Conservation (phyloP, 1,284 basidiomycete species). For the Pterula multifida region DNA sequence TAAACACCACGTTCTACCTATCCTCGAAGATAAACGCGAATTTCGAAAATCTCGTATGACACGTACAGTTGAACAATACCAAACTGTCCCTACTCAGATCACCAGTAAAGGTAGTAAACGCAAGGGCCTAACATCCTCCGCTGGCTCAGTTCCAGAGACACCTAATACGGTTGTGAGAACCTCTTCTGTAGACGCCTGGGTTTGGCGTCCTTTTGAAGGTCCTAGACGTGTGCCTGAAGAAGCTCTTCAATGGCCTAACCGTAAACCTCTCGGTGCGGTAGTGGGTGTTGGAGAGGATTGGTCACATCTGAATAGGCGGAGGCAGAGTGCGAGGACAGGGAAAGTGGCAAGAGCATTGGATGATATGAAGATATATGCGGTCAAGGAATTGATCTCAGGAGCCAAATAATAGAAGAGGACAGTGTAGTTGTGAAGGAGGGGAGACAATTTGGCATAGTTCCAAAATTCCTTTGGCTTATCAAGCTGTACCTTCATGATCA, state of each 20-base stretch:
- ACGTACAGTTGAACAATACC: slow-evolving; percentile 19
- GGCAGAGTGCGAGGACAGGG: slow-evolving; percentile 27
- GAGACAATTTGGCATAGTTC: neutral
- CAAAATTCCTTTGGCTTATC: no score
- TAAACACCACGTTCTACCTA: slow-evolving; percentile 38
- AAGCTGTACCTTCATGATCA: no score
- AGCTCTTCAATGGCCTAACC: slow-evolving; percentile 10
- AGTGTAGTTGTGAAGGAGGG: neutral
- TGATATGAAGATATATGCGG: slow-evolving; percentile 13
- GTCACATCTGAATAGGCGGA: slow-evolving; percentile 42
- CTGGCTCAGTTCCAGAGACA: slow-evolving; percentile 13
- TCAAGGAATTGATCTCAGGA: neutral
- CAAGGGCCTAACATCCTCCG: slow-evolving; percentile 12
- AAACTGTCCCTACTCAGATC: slow-evolving; percentile 16
- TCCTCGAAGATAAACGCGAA: slow-evolving; percentile 27
- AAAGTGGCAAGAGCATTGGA: slow-evolving; percentile 24
- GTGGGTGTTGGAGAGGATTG: slow-evolving; percentile 43
- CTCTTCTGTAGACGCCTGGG: slow-evolving; percentile 18
- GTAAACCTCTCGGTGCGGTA: slow-evolving; percentile 22
- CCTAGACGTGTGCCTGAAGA: slow-evolving; percentile 6
- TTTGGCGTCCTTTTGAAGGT: slow-evolving; percentile 21
- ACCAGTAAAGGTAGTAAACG: slow-evolving; percentile 18
- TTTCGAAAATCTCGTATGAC: slow-evolving; percentile 31
- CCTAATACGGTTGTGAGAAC: neutral
- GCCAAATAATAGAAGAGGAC: neutral